Evolutionary conservation across 2,329 filamentous ascomycete species (phyloP), one percentile per base, ranked within the genome.

Genomic region (Aspergillus luchuensis): DNA sequence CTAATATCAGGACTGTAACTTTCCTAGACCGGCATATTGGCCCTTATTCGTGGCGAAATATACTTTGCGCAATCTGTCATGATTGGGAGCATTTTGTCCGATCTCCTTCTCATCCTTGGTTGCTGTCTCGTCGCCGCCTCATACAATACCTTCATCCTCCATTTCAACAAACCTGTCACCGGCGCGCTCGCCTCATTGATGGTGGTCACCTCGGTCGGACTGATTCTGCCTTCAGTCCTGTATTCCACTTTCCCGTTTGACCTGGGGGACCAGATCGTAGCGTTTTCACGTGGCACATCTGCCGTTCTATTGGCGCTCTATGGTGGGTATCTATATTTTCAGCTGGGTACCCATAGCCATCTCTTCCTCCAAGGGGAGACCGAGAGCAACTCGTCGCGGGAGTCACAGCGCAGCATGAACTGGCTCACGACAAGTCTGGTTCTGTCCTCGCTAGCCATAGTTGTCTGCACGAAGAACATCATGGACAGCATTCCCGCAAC

Each of bases 1-100:
- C 25, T 50, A 30, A 50, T 7, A n/a, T 36, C 15, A 50, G 5
- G 25, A 1, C 3, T 7, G 4, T 8, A 11, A 19, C 15, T 17
- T 8, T 8, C 25, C 1, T 25, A 67, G 65, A 89, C 94, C 72
- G 93, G 90, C 73, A 91, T 96, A 69, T 89, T 96, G 62, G 92
- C 92, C 33, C 84, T 97, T 50, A 84, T 81, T 63, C 86, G 92
- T 69, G 87, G 87, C 63, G 89, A 96, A 77, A 94, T 95, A 72
- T 86, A 91, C 71, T 91, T 96, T 67, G 92, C 96, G 21, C 92
- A 96, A 78, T 89, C 92, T 21, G 93, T 91, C 60, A 96, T 96
- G 91, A 86, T 96, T 36, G 92, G 92, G 47, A 92, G 89, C 68
- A 94, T 96, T 68, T 82, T 96, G 36, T 96, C 92, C 64, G 96